Conservation (phyloP, 306 rosid species). For the Citrullus colocynthis region DNA sequence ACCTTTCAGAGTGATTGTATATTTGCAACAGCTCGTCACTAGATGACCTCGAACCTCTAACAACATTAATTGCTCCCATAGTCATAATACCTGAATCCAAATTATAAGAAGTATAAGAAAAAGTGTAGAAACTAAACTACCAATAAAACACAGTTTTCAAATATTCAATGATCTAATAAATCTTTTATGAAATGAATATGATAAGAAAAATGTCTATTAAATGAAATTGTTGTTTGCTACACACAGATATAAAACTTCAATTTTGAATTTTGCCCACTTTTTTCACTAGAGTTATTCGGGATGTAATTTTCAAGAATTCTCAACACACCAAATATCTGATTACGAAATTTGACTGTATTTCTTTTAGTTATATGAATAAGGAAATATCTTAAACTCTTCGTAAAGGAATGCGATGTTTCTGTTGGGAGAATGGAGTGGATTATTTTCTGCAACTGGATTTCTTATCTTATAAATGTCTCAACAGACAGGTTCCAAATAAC, state of each 20-base stretch:
- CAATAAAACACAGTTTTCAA: neutral
- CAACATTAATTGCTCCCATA: slow-evolving; percentile 82
- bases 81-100: slow-evolving; percentile 81
- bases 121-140: neutral
- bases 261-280: neutral
- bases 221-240: neutral
- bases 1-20: slow-evolving; percentile 91
- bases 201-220: too few species aligned
- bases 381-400: neutral
- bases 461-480: neutral
- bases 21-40: slow-evolving; percentile 66
- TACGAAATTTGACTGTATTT: neutral
- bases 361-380: neutral
- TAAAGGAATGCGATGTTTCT: neutral
- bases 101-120: slow-evolving; percentile 1
- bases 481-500: too few species aligned
- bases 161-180: neutral
- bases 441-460: neutral
- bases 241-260: neutral
- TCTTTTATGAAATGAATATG: neutral
- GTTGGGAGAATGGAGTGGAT: neutral
- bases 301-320: neutral
- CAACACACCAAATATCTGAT: neutral
- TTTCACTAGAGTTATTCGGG: neutral
- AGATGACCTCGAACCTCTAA: slow-evolving; percentile 92